These are phyloP conservation scores for Nakaseomyces glabratus DNA, from an alignment of 1,139 yeast species.

Conservation along the genomic window DNA sequence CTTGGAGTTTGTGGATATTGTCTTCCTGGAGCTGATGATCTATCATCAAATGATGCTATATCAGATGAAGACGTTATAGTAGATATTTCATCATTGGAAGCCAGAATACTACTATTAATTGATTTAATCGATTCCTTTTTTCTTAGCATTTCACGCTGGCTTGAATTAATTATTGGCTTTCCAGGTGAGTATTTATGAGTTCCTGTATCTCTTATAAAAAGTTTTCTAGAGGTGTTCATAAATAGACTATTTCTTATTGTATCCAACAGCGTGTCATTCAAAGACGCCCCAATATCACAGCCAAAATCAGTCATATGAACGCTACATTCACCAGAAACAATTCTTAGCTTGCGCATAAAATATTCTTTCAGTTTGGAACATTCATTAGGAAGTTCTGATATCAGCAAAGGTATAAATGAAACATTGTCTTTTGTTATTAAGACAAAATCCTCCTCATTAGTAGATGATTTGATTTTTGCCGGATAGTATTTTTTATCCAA, in stretches of 20 bases:
- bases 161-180: slow-evolving; percentile 12
- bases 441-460: slow-evolving; percentile 31
- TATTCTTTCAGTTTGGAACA: slow-evolving; percentile 34
- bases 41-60: slow-evolving; percentile 27
- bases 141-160: slow-evolving; percentile 14
- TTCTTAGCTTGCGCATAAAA: slow-evolving; percentile 36
- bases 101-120: slow-evolving; percentile 18
- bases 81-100: slow-evolving; percentile 26
- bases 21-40: slow-evolving; percentile 17
- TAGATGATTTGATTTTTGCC: slow-evolving; percentile 16
- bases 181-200: slow-evolving; percentile 10
- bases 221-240: slow-evolving; percentile 35
- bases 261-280: slow-evolving; percentile 45
- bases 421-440: slow-evolving; percentile 54
- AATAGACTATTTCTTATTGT: slow-evolving; percentile 34
- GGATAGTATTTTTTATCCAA: slow-evolving; percentile 34
- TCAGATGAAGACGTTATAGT: slow-evolving; percentile 28
- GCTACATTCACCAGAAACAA: slow-evolving; percentile 39
- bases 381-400: slow-evolving; percentile 28
- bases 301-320: slow-evolving; percentile 69
- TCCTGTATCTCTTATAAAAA: slow-evolving; percentile 38
- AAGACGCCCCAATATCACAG: slow-evolving; percentile 51
- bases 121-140: slow-evolving; percentile 26
- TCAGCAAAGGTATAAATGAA: slow-evolving; percentile 42
- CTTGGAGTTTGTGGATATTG: slow-evolving; percentile 31